These are phyloP conservation scores for Nakazawaea ishiwadae DNA, from an alignment of 805 yeast genomes.

Conservation along the genomic window DNA sequence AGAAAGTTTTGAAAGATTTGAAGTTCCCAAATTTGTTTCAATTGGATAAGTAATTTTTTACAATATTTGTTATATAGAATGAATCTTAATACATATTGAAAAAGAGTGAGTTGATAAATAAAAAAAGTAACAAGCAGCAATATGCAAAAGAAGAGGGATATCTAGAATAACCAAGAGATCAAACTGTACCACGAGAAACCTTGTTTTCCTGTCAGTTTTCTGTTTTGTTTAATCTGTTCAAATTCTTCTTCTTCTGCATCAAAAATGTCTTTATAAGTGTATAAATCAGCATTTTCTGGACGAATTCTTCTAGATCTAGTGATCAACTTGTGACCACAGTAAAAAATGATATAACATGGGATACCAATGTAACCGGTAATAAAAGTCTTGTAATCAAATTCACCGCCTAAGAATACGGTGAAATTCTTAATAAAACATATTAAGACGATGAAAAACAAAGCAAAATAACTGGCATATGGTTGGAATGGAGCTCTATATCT, in stretches of 20 bases:
- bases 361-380: slow-evolving; percentile 77
- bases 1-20: background rate
- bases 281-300: slow-evolving; percentile 58
- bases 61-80: too few species aligned
- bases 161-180: slow-evolving; percentile 11
- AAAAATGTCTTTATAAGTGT: slow-evolving; percentile 49
- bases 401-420: slow-evolving; percentile 57
- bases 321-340: slow-evolving; percentile 55
- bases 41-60: background rate
- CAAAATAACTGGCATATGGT: slow-evolving; percentile 62
- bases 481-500: slow-evolving; percentile 63
- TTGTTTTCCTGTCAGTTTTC: slow-evolving; percentile 11
- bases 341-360: slow-evolving; percentile 54
- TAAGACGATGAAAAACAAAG: slow-evolving; percentile 48
- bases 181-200: slow-evolving; percentile 5
- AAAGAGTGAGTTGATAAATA: too few species aligned
- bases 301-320: slow-evolving; percentile 43
- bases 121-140: background rate
- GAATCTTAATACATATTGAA: too few species aligned
- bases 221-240: slow-evolving; percentile 15
- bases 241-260: slow-evolving; percentile 48
- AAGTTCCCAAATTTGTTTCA: background rate
- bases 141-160: background rate
- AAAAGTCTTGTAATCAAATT: slow-evolving; percentile 58
- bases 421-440: slow-evolving; percentile 65